phyloP scores from a whole-genome alignment of 2,329 filamentous ascomycete genomes.

The Diaporthe helianthi region DNA sequence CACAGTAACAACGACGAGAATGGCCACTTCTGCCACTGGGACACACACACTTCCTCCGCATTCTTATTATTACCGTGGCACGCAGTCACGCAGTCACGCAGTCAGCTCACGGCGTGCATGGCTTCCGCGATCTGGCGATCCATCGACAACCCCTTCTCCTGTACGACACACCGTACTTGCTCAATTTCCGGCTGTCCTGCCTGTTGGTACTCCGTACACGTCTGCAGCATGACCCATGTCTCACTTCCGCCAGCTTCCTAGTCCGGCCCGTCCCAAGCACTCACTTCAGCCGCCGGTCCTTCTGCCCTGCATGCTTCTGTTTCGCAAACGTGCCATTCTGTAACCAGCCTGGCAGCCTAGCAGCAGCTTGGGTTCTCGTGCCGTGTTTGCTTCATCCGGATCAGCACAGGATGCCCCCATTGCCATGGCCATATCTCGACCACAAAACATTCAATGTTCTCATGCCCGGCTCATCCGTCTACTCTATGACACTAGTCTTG shows the following conservation, averaged over 20 bases:
- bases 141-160: too few species aligned
- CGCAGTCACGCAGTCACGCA: too few species aligned
- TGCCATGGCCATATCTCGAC: background rate
- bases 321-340: constrained; percentile 1
- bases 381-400: background rate
- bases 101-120: background rate
- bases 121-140: background rate
- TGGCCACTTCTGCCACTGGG: background rate
- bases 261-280: background rate
- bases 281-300: constrained; percentile 15
- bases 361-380: background rate
- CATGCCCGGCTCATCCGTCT: background rate
- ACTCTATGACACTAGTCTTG: background rate
- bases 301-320: constrained; percentile 4
- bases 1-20: background rate
- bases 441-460: too few species aligned
- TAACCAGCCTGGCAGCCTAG: background rate
- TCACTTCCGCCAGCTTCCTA: constrained; percentile 21
- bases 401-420: background rate
- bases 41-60: background rate
- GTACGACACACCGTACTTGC: background rate
- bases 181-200: constrained; percentile 16
- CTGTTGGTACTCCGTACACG: constrained; percentile 23
- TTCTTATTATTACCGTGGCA: too few species aligned
- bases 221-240: constrained; percentile 14